Base-by-base conservation (phyloP, 2,329 filamentous ascomycete species). In the Epichloe gansuensis region DNA sequence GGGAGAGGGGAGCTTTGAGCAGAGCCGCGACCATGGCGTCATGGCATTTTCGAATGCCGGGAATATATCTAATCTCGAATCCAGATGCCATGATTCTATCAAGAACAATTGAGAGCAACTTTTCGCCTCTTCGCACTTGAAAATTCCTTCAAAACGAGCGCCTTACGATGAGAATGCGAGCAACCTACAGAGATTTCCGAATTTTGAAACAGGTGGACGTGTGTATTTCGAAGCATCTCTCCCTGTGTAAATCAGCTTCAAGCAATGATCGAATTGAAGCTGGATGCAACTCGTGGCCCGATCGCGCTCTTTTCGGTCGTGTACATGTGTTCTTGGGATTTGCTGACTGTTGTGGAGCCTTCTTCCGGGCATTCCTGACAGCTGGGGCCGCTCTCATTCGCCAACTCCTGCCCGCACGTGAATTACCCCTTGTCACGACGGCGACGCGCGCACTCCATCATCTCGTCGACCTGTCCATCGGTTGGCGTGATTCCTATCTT, bases 11-110 rank as follows among this genome's bases (percentile, higher is more conserved):
- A 55, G 60, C 56, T 58, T 62, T 58, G 57, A 59, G 42, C 49
- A 59, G 59, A 60, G 61, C 59, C 60, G 58, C 61, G 58, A 58
- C 53, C 57, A 57, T 63, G 56, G 58, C 61, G 58, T 56, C 61
- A 59, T 61, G 56, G 57, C 56, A 52, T 43, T 38, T 35, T 31
- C 38, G 43, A 46, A 47, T 42, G 35, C 43, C 47, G 48, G 43
- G 47, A 53, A 46, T 43, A 37, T 28, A 53, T 53, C 48, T 50
- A 5, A n/a, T 53, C 43, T 43, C 12, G 13, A 38, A 53, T 41
- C 4, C 7, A 43, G 5, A 35, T 15, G 31, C 11, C 28, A 43
- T 41, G 11, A 8, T 46, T 15, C 38, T 43, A 7, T 25, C 23
- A 49, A 15, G 31, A 34, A 25, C 12, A 43, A 53, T 53, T 53